Percentiles rank a stretch among this genome's conserved stretches.
These are phyloP conservation scores for Hyphodiscus hymeniophilus DNA, from an alignment of 495 filamentous ascomycete genomes.

Conservation along the genomic window DNA sequence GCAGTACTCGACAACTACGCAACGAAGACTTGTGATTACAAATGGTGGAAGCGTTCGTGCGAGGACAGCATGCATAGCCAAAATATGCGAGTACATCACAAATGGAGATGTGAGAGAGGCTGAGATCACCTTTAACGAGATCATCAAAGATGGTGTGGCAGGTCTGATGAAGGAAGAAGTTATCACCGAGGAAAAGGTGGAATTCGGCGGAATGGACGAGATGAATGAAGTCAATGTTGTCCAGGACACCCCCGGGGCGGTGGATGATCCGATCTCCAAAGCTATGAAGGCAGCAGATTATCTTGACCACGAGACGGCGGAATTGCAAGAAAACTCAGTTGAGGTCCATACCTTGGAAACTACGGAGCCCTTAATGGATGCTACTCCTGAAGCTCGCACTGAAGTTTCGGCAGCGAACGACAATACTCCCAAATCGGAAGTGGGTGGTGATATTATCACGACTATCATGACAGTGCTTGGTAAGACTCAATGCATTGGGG, in stretches of 20 bases:
- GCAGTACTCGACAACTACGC: conserved; percentile 26
- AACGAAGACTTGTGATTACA: conserved; percentile 40
- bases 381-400: background rate
- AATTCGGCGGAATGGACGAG: conserved; percentile 2
- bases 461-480: conserved; percentile 6
- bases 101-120: conserved; percentile 32
- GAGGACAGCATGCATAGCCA: conserved; percentile 31
- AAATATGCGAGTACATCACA: conserved; percentile 35
- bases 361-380: background rate
- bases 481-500: background rate
- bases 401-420: background rate
- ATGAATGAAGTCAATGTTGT: conserved; percentile 2
- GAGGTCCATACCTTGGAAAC: background rate
- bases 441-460: conserved; percentile 6
- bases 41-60: conserved; percentile 42
- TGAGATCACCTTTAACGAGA: conserved; percentile 33
- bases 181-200: background rate
- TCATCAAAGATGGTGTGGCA: conserved; percentile 34
- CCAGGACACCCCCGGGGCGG: background rate
- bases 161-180: conserved; percentile 21
- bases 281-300: conserved; percentile 44
- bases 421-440: background rate
- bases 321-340: conserved; percentile 22
- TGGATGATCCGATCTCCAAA: conserved; percentile 27
- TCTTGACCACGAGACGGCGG: conserved; percentile 38